Evolutionary conservation across 2,329 filamentous ascomycete species (phyloP).

Genomic region (Rhynchosporium secalis): DNA sequence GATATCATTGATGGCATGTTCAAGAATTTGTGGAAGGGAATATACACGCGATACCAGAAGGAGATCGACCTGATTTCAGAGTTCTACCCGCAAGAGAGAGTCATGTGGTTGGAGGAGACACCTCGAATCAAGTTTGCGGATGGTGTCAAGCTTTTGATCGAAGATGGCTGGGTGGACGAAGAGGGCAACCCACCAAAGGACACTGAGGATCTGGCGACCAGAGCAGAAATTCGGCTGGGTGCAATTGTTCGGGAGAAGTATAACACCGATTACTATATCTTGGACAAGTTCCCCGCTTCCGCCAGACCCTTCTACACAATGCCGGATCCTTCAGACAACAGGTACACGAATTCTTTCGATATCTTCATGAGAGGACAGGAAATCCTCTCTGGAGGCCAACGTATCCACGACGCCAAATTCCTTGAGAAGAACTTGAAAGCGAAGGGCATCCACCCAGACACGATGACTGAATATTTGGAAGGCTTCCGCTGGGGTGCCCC

Average conservation of each 20-base stretch:
- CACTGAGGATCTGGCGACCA: conserved; percentile 79
- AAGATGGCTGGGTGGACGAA: conserved; percentile 74
- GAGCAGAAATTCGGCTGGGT: conserved; percentile 84
- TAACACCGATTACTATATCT: conserved; percentile 86
- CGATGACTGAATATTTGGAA: conserved; percentile 87
- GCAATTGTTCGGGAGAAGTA: conserved; percentile 84
- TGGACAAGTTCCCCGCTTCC: conserved; percentile 86
- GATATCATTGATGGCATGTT: conserved; percentile 75
- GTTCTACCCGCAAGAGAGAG: conserved; percentile 82
- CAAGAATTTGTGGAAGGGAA: conserved; percentile 73
- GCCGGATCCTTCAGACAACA: conserved; percentile 70
- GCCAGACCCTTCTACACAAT: conserved; percentile 92
- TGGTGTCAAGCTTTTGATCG: conserved; percentile 77
- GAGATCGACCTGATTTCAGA: conserved; percentile 80
- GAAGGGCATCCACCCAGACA: conserved; percentile 72
- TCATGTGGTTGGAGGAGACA: conserved; percentile 85
- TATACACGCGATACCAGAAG: conserved; percentile 66
- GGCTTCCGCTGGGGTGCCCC: conserved; percentile 88
- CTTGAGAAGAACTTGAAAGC: conserved; percentile 77
- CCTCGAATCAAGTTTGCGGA: conserved; percentile 79
- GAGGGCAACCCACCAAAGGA: conserved; percentile 69
- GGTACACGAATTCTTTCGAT: conserved; percentile 88
- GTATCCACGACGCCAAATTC: conserved; percentile 78
- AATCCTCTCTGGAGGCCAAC: conserved; percentile 88
- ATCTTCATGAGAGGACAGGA: conserved; percentile 94